These are phyloP conservation scores for Piloderma croceum DNA, from an alignment of 768 basidiomycete genomes.

Conservation along the genomic window DNA sequence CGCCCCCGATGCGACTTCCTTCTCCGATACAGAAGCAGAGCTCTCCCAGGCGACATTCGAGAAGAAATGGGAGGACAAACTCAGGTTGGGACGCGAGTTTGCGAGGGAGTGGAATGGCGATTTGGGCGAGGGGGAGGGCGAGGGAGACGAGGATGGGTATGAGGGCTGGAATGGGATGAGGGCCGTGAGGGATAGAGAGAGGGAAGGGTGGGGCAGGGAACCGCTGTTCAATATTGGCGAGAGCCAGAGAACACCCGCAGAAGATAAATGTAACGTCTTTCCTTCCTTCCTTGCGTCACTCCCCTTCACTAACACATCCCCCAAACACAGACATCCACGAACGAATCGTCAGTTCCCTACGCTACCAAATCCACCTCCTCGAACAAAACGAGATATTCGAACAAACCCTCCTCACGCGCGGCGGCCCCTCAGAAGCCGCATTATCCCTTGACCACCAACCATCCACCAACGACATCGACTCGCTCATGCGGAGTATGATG, in stretches of 20 bases:
- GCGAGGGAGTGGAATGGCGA: no score
- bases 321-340: no score
- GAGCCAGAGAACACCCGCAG: no score
- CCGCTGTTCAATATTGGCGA: no score
- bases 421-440: constrained; percentile 22
- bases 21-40: constrained; percentile 35
- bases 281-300: no score
- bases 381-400: constrained; percentile 42
- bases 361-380: constrained; percentile 31
- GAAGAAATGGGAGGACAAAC: constrained; percentile 27
- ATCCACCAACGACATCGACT: constrained; percentile 32
- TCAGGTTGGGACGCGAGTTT: no score
- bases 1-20: constrained; percentile 39
- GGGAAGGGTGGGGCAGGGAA: no score
- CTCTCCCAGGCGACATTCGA: constrained; percentile 34
- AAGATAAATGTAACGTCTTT: no score
- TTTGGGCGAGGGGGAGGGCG: constrained; percentile 33
- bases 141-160: constrained; percentile 25
- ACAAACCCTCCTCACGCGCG: constrained; percentile 27
- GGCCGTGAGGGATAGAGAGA: no score
- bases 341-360: constrained; percentile 34
- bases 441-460: constrained; percentile 31
- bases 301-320: no score
- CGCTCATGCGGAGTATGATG: constrained; percentile 39
- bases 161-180: no score